These are phyloP conservation scores for Fusarium setosum DNA, from an alignment of 2,329 filamentous ascomycete genomes.

Conservation along the genomic window DNA sequence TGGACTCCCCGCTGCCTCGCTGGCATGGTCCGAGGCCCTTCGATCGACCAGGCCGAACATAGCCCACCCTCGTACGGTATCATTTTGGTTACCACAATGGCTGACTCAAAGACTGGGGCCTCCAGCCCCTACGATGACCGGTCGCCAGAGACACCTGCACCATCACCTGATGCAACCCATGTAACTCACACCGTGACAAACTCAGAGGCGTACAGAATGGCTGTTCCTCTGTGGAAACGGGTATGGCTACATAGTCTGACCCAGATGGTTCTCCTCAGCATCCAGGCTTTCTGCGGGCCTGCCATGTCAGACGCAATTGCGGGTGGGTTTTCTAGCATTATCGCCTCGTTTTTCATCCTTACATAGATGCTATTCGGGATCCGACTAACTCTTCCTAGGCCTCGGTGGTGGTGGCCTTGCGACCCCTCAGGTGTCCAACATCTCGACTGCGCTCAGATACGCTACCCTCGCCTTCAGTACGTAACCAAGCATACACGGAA, in stretches of 20 bases:
- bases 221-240: constrained; percentile 5
- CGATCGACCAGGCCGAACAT: too few species aligned
- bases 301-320: constrained; percentile 16
- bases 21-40: neutral
- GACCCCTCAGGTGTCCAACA: constrained; percentile 14
- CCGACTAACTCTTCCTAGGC: neutral
- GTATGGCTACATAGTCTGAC: constrained; percentile 13
- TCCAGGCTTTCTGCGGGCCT: constrained; percentile 13
- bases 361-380: too few species aligned
- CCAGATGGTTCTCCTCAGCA: constrained; percentile 12
- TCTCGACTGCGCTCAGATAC: constrained; percentile 8
- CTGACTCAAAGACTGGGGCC: constrained; percentile 2
- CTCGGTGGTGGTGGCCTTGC: constrained; percentile 14
- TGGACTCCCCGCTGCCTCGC: neutral
- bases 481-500: neutral
- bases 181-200: neutral
- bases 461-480: constrained; percentile 9
- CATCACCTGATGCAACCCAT: too few species aligned
- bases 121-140: neutral
- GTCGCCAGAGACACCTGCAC: too few species aligned
- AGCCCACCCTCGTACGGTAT: too few species aligned
- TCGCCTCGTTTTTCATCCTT: neutral
- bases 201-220: neutral
- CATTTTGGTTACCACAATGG: neutral
- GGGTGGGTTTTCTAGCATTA: neutral